Conservation (phyloP, 2,329 filamentous ascomycete species). For the Furcasterigmium sp. region DNA sequence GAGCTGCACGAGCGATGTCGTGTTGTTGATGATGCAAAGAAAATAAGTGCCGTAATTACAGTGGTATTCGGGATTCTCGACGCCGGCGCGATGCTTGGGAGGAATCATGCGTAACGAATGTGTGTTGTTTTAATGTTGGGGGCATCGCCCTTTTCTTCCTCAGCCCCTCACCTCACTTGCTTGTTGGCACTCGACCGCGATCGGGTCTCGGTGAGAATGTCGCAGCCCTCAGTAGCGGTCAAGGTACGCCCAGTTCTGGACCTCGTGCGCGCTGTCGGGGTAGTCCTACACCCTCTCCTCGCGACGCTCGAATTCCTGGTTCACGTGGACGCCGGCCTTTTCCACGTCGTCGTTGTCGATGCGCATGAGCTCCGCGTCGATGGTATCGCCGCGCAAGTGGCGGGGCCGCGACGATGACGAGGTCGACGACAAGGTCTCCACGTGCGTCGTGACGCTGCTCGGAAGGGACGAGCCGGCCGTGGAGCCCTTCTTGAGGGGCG, state of each 20-base stretch:
- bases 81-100: neutral
- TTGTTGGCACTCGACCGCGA: neutral
- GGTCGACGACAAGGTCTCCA: conserved; percentile 15
- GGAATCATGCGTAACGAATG: neutral
- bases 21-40: too few relatives aligned
- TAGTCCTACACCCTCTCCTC: conserved; percentile 22
- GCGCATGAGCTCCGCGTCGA: conserved; percentile 25
- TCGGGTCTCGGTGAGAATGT: neutral
- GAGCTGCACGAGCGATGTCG: too few relatives aligned
- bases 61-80: too few relatives aligned
- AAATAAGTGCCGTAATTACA: too few relatives aligned
- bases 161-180: neutral
- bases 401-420: neutral
- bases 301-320: conserved; percentile 23
- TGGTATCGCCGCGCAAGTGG: conserved; percentile 15
- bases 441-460: conserved; percentile 18
- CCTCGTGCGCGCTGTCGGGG: neutral
- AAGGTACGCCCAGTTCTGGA: conserved; percentile 3
- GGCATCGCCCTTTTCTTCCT: neutral
- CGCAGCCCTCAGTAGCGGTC: neutral
- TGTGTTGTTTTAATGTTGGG: neutral
- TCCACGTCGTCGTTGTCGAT: conserved; percentile 15
- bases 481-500: conserved; percentile 8
- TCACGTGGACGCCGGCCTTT: conserved; percentile 18
- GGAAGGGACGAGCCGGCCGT: conserved; percentile 4